A percentile compares a stretch with the other conserved stretches of the same genome.
phyloP scores from a whole-genome alignment of 306 rosid species.

The Cajanus cajan region DNA sequence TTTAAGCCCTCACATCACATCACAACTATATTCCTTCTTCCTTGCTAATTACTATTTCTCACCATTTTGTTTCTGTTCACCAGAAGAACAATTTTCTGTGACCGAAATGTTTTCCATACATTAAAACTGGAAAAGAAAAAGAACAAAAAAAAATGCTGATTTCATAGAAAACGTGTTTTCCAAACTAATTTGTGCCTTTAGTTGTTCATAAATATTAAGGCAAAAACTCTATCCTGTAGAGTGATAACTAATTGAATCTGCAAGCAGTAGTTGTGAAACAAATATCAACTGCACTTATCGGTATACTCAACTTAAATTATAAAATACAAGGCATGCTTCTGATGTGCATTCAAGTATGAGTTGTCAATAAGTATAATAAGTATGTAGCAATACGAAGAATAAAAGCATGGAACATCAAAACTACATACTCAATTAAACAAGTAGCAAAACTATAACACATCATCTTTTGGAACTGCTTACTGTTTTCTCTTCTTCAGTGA shows the following conservation, averaged over 20 bases:
- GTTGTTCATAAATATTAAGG: not conserved
- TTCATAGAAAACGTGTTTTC: not conserved
- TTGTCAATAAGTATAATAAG: not conserved
- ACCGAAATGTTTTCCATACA: not conserved
- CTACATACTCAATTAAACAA: not conserved
- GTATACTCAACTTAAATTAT: slow-evolving; percentile 9
- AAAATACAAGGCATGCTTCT: not conserved
- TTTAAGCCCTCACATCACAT: not conserved
- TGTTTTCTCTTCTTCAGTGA: slow-evolving; percentile 50
- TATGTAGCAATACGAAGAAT: slow-evolving; percentile 6
- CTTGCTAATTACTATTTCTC: too few relatives aligned
- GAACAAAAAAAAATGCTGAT: not conserved
- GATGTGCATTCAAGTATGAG: not conserved
- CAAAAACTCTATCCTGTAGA: not conserved
- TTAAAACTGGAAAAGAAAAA: not conserved
- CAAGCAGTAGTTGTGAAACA: not conserved
- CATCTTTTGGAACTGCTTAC: slow-evolving; percentile 22
- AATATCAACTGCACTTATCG: not conserved
- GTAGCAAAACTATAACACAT: slow-evolving; percentile 19
- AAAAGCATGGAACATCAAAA: slow-evolving; percentile 18
- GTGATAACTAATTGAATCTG: not conserved
- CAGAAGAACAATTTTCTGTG: not conserved
- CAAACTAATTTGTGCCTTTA: not conserved
- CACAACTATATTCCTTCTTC: not conserved
- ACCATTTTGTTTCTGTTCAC: not conserved